A percentile compares a stretch with the other conserved stretches of the same genome.
phyloP scores from a whole-genome alignment of 768 basidiomycete species.

The Termitomyces sp. region DNA sequence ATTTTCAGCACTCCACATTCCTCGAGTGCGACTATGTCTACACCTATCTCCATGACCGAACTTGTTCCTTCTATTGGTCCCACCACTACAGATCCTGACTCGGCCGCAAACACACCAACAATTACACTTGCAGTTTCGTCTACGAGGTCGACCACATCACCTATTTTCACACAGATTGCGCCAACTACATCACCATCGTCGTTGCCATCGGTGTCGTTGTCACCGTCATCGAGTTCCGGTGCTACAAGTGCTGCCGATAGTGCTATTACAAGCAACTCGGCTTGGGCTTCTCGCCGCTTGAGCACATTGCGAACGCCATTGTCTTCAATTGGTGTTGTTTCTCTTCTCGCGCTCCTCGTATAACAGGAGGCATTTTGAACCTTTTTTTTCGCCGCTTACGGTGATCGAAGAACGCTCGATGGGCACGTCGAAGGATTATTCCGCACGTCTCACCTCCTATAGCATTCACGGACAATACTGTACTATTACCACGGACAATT shows the following conservation, averaged over 20 bases:
- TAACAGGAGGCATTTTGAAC: constrained; percentile 8
- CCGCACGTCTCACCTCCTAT: neutral
- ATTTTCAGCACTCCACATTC: constrained; percentile 7
- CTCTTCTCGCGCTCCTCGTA: constrained; percentile 12
- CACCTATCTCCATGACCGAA: constrained; percentile 17
- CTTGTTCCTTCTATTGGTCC: neutral
- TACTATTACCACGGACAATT: constrained; percentile 8
- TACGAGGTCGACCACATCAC: neutral
- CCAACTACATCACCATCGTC: constrained; percentile 3
- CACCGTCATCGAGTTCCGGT: neutral
- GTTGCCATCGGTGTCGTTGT: neutral
- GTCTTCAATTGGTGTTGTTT: constrained; percentile 14
- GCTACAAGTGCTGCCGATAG: constrained; percentile 15
- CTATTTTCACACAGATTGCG: constrained; percentile 8
- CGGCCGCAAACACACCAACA: constrained; percentile 17
- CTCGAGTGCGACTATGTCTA: constrained; percentile 14
- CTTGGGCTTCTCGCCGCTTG: constrained; percentile 17
- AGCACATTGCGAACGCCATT: constrained; percentile 5
- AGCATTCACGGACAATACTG: constrained; percentile 6
- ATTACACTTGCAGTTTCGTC: neutral
- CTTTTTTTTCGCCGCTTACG: neutral
- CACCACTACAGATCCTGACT: constrained; percentile 22
- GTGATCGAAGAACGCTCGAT: constrained; percentile 1
- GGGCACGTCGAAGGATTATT: neutral
- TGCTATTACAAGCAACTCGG: constrained; percentile 21